Base-by-base conservation (phyloP, 2,329 filamentous ascomycete species). In the Colletotrichum sublineola region DNA sequence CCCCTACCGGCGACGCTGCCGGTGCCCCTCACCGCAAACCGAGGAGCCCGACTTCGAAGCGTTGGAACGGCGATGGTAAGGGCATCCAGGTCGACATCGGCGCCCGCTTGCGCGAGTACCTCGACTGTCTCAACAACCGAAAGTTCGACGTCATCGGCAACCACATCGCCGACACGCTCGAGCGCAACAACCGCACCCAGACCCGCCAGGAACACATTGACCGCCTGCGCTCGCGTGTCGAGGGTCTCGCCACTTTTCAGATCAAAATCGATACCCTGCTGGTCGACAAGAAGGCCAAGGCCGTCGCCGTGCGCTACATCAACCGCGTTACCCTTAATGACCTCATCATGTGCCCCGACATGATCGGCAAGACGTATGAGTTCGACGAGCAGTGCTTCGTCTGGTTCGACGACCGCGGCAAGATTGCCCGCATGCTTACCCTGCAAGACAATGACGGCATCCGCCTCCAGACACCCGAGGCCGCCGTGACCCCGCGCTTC, bases 401-500 rank as follows among this genome's bases (percentile, higher is more conserved):
- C n/a, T 73, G 70, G 70, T 73, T 73, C 42, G 53, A 73, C 40
- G 70, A 69, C 9, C 38, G 20, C 55, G 70, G 70, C 40, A 73
- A 73, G 20, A 73, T 73, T 8, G 42, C 70, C 3, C 61, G 70
- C 18, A 70, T 73, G 52, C 44, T 69, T 1, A 73, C 70, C 33
- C n/a, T 73, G 46, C 70, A 73, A 46, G 70, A 73, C 29, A 73
- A 73, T 60, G 70, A 73, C 14, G 70, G 60, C 11, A 73, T 73
- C 15, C 70, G 70, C 6, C 55, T 29, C 11, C 70, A 69, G 24
- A 56, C 61, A 2, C 53, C 66, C 7, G 57, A 62, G 53, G 70
- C 70, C 1, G 53, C 53, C n/a, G 63, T 38, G 11, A 73, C 70
- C 33, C 70, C 70, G 1, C 62, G 44, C 29, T 73, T 73, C 36